A percentile compares a stretch with the other conserved stretches of the same genome.
Conservation (phyloP, 257 asterid species). For the Solanum pinnatisectum region DNA sequence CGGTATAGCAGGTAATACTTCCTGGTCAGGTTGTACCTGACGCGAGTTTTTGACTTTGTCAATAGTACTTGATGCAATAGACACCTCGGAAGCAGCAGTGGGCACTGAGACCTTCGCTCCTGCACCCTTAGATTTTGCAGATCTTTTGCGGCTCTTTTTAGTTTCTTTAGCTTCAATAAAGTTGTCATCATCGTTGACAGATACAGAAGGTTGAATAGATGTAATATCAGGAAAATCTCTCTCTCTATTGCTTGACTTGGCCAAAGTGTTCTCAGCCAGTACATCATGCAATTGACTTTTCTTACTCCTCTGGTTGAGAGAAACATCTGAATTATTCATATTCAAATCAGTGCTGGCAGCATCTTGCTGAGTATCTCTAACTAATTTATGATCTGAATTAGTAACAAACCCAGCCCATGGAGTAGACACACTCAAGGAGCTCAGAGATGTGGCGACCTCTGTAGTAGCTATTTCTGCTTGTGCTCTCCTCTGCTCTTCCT, state of each 20-base stretch:
- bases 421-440: constrained; percentile 37
- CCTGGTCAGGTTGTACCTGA: constrained; percentile 63
- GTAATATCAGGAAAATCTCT: constrained; percentile 25
- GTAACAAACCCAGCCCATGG: constrained; percentile 64
- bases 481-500: constrained; percentile 90
- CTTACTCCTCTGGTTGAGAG: constrained; percentile 33
- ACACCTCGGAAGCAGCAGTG: constrained; percentile 28
- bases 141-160: constrained; percentile 79
- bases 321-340: constrained; percentile 29
- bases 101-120: constrained; percentile 45
- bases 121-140: constrained; percentile 69
- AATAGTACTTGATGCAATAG: constrained; percentile 47
- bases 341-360: constrained; percentile 16
- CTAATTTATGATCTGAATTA: constrained; percentile 44
- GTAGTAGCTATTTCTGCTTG: constrained; percentile 40
- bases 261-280: constrained; percentile 38
- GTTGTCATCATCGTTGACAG: constrained; percentile 40
- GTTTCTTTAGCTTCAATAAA: constrained; percentile 91
- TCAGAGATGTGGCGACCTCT: constrained; percentile 43
- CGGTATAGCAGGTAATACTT: constrained; percentile 58
- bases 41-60: constrained; percentile 55
- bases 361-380: constrained; percentile 34
- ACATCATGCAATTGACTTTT: constrained; percentile 52
- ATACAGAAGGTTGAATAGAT: constrained; percentile 10
- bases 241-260: constrained; percentile 38